Base-by-base conservation (phyloP, 768 basidiomycete species). In the Pisolithus albus region DNA sequence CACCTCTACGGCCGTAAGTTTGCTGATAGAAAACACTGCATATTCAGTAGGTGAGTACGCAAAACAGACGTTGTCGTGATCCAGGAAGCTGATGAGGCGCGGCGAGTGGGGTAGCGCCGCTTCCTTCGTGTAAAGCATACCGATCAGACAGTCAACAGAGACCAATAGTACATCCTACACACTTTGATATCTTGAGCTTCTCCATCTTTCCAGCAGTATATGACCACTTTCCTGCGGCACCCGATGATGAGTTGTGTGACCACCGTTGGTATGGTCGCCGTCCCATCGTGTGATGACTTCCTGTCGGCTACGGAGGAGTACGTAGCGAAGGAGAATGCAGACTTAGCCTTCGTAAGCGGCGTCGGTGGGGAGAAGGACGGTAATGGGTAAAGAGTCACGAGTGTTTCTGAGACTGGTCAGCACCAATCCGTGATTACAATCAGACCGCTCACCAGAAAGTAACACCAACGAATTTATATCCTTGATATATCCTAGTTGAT, bases 171-270 rank as follows among this genome's bases (percentile, higher is more conserved):
- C 7, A 30, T 1, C n/a, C 5, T 16, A 57, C 76, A 49, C 59
- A 90, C 89, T 72, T 82, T 83, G 46, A 75, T 65, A 40, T 82
- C 83, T 56, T 89, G 83, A 23, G 83, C 75, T 52, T 92, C 85
- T 16, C 90, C 88, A 59, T 93, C 90, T 55, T 78, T 84, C 87
- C 92, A 94, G 7, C 81, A 78, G 64, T 93, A 92, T 15, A 96
- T 70, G 1, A 93, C 84, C 7, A 89, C 80, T 64, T 84, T 91
- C 56, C 92, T 78, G 55, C 87, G 72, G 64, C 94, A 96, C 24
- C 93, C 95, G 4, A 96, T 76, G 11, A 90, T 75, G 15, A 99
- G 76, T 50, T 78, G 76, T 0, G 92, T 92, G n/a, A 89, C 72
- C 21, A 84, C 66, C 3, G 76, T 77, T 32, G 88, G 83, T 30